Evolutionary conservation across 2,329 filamentous ascomycete genomes (phyloP), one percentile per base, ranked within the genome.

Genomic region (Penicillium brevicompactum): DNA sequence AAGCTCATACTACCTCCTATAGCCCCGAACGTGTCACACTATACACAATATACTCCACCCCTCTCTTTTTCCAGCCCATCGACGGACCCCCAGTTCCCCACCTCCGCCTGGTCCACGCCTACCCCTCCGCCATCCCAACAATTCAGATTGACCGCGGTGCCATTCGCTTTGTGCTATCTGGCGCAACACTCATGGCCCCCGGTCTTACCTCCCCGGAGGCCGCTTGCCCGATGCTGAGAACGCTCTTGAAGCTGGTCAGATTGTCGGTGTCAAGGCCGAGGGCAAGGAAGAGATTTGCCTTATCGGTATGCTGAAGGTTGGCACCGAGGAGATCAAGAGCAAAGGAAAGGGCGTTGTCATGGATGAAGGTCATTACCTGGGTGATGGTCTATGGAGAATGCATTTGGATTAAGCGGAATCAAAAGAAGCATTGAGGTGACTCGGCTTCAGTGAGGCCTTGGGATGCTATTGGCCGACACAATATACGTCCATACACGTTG

Each of bases 281-380:
- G 94, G 94, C 7, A 99, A 99, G 80, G 85, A 89, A 66, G 87
- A 93, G 78, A 91, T 92, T 5, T 97, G 92, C 74, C 85, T 96
- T 53, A 88, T 99, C 0, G 94, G 94, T 0, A 80, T 89, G 60
- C 72, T 99, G 71, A 91, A 91, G 67, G 86, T 88, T 69, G 89
- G 92, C 3, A 97, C 94, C 0, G 87, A 88, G 74, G 92, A 97
- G 76, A 92, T 96, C 73, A 96, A 94, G 84, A 87, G 86, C 63
- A 93, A 93, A 78, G 92, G 91, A 63, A 97, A 97, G 79, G 94
- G 94, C 0, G 90, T 92, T 5, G 94, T 92, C 14, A 90, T 97
- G 64, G 93, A 97, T 79, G 89, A 92, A 58, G 91, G 91, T 31
- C 94, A 99, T 82, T 97, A 88, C 78, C 74, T 97, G 51, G 94